Base-by-base conservation (phyloP, 2,329 filamentous ascomycete genomes). In the Dothistroma pini region DNA sequence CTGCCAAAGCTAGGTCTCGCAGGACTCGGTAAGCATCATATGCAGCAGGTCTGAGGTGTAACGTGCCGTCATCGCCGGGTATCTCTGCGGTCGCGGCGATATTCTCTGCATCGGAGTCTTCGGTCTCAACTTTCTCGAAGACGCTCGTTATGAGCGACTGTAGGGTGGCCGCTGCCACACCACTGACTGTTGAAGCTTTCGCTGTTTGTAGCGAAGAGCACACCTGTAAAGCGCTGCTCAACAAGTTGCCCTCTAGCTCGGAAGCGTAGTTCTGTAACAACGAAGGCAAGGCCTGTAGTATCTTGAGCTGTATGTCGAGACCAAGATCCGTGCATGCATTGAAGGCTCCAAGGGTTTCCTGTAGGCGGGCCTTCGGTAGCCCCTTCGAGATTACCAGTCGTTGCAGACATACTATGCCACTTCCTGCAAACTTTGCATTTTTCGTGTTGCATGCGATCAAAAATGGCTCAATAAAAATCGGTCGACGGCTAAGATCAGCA, bases 151-250 rank as follows among this genome's bases (percentile, higher is more conserved):
- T 88, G 14, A 99, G 84, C 75, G 97, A 95, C 76, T 97, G 93
- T 57, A 99, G 80, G 1, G 95, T 97, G n/a, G 95, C 95, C 29
- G 93, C 91, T 10, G 95, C 95, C 0, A 96, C 97, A 69, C 96
- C 96, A 72, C 93, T 96, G 68, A 99, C 92, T 56, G 96, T 92
- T 29, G 88, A 86, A 78, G 93, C 96, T 77, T 97, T 97, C 75
- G 90, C 95, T 59, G 86, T 89, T 76, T 97, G 93, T 54, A 99
- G 78, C 55, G 91, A 89, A 63, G 95, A 95, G 77, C 95, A 97
- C 72, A 96, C 91, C 73, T 96, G 93, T 66, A 99, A 78, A 0
- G 90, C 86, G 10, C 86, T 91, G 31, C 91, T 89, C 44, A 99
- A 82, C 35, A 96, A 80, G 62, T 93, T 89, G 1, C 90, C 91